Conservation (phyloP, 805 yeast genomes). For the Pichia membranifaciens region DNA sequence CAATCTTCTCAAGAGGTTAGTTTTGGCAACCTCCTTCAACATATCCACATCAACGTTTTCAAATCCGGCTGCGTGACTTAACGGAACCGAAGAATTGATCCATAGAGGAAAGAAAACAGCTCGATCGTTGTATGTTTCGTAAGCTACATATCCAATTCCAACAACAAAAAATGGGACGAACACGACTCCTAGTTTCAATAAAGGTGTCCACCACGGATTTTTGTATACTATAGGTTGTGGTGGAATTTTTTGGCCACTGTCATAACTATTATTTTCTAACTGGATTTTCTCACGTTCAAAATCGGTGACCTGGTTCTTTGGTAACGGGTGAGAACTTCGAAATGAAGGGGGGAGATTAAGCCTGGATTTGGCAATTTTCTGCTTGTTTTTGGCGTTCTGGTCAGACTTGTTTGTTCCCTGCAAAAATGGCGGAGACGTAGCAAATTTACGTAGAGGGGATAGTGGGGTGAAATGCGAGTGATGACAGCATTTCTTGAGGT, state of each 20-base stretch:
- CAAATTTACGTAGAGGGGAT: no score
- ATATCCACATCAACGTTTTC: conserved; percentile 27
- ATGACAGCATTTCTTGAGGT: no score
- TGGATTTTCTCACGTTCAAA: conserved; percentile 8
- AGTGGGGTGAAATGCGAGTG: no score
- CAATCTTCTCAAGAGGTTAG: conserved; percentile 24
- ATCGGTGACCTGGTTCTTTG: conserved; percentile 12
- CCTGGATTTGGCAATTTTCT: not conserved
- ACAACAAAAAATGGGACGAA: conserved; percentile 16
- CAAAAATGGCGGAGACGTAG: no score
- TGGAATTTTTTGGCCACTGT: not conserved
- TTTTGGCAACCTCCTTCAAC: conserved; percentile 22
- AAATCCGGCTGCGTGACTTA: conserved; percentile 23
- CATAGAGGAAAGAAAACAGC: conserved; percentile 31
- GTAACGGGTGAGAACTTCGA: conserved; percentile 18
- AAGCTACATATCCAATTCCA: conserved; percentile 25
- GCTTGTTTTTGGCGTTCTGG: not conserved
- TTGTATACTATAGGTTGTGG: conserved; percentile 9
- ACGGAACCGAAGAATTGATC: conserved; percentile 24
- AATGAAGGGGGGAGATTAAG: conserved; percentile 18
- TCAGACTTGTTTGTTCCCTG: not conserved
- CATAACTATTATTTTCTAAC: not conserved
- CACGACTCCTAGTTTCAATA: conserved; percentile 12
- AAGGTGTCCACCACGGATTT: conserved; percentile 18
- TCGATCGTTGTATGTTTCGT: conserved; percentile 25